Conservation (phyloP, 768 basidiomycete genomes). For the Serendipita indica region DNA sequence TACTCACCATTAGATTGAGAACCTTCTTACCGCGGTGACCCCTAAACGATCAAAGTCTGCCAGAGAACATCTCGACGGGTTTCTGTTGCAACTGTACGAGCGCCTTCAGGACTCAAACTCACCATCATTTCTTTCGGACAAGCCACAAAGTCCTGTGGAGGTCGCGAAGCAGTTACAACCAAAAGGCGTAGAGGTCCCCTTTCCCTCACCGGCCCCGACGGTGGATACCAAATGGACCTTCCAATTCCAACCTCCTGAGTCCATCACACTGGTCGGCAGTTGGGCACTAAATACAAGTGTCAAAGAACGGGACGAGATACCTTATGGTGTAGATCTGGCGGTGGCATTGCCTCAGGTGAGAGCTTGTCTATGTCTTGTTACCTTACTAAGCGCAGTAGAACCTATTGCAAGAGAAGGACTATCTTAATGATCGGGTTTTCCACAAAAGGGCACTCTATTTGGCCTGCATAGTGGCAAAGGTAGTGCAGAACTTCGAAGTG, state of each 20-base stretch:
- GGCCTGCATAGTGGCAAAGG: conserved; percentile 52
- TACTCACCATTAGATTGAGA: conserved; percentile 24
- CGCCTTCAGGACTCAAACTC: conserved; percentile 27
- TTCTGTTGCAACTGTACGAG: conserved; percentile 52
- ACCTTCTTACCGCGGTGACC: conserved; percentile 58
- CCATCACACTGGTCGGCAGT: conserved; percentile 68
- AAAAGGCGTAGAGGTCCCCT: conserved; percentile 41
- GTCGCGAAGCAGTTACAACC: conserved; percentile 32
- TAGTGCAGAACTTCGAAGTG: conserved; percentile 35
- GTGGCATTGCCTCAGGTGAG: conserved; percentile 77
- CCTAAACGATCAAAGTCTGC: conserved; percentile 43
- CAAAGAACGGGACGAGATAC: conserved; percentile 48
- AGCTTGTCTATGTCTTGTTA: conserved; percentile 11
- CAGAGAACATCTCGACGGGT: conserved; percentile 39
- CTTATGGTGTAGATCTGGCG: conserved; percentile 63
- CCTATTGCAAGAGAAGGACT: conserved; percentile 94
- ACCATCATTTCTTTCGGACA: conserved; percentile 38
- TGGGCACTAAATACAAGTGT: conserved; percentile 71
- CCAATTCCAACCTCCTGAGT: conserved; percentile 58
- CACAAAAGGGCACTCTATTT: conserved; percentile 87
- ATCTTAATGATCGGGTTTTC: conserved; percentile 75
- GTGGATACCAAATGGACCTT: conserved; percentile 84
- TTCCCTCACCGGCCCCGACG: conserved; percentile 50
- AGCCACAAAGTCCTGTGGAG: conserved; percentile 48
- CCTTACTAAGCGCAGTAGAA: conserved; percentile 24